phyloP scores from a whole-genome alignment of 371 early-diverging fungal genomes.

The Entomophthora muscae region DNA sequence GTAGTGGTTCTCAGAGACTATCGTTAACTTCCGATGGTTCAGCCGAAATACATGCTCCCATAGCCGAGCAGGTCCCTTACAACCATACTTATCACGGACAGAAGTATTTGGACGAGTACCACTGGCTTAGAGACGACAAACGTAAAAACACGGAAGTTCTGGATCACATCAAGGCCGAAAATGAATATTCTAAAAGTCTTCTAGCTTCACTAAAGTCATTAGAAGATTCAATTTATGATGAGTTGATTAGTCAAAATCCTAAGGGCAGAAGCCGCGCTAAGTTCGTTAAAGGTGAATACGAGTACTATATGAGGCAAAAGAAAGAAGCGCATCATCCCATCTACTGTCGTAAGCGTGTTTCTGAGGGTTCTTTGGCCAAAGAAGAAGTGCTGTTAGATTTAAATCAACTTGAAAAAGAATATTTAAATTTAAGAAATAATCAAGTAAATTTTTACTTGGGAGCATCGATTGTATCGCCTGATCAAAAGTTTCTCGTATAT shows the following conservation, averaged over 20 bases:
- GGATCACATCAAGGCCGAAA: not conserved
- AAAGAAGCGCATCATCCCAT: constrained; percentile 5
- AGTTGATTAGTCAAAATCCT: not conserved
- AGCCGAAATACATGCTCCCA: no score
- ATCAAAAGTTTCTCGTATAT: constrained; percentile 27
- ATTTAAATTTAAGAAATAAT: no score
- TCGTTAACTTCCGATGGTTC: no score
- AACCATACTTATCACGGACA: not conserved
- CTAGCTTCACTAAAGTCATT: not conserved
- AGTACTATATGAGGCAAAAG: not conserved
- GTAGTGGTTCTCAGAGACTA: no score
- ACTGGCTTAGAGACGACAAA: no score
- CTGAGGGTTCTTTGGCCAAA: not conserved
- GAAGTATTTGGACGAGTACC: no score
- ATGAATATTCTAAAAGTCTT: no score
- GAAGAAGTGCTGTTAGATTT: constrained; percentile 8
- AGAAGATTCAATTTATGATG: constrained; percentile 3
- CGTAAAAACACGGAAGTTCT: no score
- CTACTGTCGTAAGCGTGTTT: not conserved
- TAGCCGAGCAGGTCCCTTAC: no score
- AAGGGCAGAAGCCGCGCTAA: not conserved
- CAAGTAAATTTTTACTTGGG: no score
- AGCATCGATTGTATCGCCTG: constrained; percentile 11
- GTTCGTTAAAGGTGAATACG: not conserved
- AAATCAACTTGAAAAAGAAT: not conserved